These are phyloP conservation scores for Pulveroboletus sp. DNA, from an alignment of 768 basidiomycete species.

Conservation along the genomic window DNA sequence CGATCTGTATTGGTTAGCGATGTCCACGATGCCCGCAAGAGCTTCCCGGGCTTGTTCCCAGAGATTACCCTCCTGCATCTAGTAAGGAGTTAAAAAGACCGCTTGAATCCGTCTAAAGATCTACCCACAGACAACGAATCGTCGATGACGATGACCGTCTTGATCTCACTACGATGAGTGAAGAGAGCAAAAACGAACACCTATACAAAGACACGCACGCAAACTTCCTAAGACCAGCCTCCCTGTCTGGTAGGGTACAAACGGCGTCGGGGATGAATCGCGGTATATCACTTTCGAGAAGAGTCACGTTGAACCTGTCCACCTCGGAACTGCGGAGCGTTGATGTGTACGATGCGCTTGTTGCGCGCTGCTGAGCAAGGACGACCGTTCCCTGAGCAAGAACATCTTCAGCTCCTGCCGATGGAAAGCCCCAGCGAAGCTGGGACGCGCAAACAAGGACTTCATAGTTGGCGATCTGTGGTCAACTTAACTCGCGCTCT, in stretches of 20 bases:
- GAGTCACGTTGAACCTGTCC: slow-evolving; percentile 24
- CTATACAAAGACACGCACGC: not conserved
- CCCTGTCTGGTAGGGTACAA: slow-evolving; percentile 14
- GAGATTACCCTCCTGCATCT: slow-evolving; percentile 40
- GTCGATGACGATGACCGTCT: slow-evolving; percentile 12
- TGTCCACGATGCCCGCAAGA: slow-evolving; percentile 36
- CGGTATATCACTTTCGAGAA: slow-evolving; percentile 25
- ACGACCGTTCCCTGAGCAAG: slow-evolving; percentile 28
- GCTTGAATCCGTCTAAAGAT: not conserved
- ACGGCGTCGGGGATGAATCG: slow-evolving; percentile 19
- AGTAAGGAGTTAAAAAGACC: not conserved
- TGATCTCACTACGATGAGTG: not conserved
- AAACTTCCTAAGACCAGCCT: slow-evolving; percentile 1
- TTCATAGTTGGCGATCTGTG: slow-evolving; percentile 30
- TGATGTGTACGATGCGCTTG: not conserved
- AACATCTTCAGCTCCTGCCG: slow-evolving; percentile 3
- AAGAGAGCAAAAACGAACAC: not conserved
- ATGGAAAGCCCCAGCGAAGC: slow-evolving; percentile 30
- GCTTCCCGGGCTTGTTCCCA: slow-evolving; percentile 40
- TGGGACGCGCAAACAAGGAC: slow-evolving; percentile 35
- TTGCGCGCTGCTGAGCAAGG: slow-evolving; percentile 23
- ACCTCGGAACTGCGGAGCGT: slow-evolving; percentile 4
- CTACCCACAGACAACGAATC: not conserved
- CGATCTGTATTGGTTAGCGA: slow-evolving; percentile 33
- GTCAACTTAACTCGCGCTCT: not conserved